These are phyloP conservation scores for Neurospora tetraspora DNA, from an alignment of 495 filamentous ascomycete genomes.

Conservation along the genomic window DNA sequence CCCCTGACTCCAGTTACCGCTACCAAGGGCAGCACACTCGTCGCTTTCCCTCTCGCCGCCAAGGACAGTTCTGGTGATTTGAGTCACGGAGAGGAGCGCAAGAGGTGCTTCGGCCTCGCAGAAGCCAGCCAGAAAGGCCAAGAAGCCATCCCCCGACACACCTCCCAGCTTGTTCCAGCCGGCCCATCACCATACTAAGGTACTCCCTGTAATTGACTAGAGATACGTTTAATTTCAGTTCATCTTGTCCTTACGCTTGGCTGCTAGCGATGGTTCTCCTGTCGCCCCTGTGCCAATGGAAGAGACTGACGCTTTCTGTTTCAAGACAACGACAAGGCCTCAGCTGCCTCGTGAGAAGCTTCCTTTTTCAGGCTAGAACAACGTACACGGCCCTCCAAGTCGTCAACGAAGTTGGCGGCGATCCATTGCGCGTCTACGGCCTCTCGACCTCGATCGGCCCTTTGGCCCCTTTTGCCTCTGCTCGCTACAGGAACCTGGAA, in stretches of 20 bases:
- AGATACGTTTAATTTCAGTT: neutral
- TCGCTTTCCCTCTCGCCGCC: neutral
- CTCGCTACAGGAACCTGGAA: neutral
- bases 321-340: neutral
- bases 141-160: neutral
- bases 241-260: neutral
- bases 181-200: neutral
- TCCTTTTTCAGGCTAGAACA: neutral
- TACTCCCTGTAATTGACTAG: neutral
- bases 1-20: neutral
- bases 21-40: neutral
- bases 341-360: neutral
- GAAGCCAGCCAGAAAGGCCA: neutral
- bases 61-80: neutral
- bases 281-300: neutral
- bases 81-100: neutral
- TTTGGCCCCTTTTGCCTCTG: neutral
- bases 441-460: neutral
- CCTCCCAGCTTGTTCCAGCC: neutral
- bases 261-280: neutral
- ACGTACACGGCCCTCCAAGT: too few species aligned
- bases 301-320: neutral
- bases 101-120: neutral
- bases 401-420: too few species aligned
- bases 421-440: neutral